Base-by-base conservation (phyloP, 768 basidiomycete species). In the Mycena maculata region DNA sequence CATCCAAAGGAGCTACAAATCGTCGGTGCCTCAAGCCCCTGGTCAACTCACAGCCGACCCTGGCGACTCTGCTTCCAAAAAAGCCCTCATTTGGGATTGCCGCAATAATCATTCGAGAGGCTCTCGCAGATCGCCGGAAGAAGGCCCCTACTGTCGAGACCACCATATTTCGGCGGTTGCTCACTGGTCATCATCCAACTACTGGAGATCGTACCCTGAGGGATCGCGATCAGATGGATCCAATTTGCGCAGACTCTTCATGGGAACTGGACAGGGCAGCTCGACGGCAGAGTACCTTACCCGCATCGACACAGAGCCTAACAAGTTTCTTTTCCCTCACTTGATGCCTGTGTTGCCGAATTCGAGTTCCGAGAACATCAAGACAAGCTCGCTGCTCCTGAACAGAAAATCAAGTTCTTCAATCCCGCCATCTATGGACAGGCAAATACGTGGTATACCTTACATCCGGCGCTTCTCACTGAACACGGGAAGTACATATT, bases 101-200 rank as follows among this genome's bases (percentile, higher is more conserved):
- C 2, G 61, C 61, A 5, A 42, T 55, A 0, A 55, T 55, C 20
- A 54, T 56, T 12, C 61, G 61, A 2, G 61, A 63, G 25, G 61
- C 61, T 2, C 33, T 63, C 20, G 8, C 49, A 11, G 4, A 48
- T 13, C 33, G 23, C 11, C 59, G 59, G 7, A 11, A 22, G 1
- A 28, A 41, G 27, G 16, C 41, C 8, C 9, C 7, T 4, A 42
- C 41, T n/a, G 9, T 6, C 5, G 41, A 42, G 6, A 42, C 41
- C 6, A 42, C 20, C 9, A 42, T 42, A 9, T 42, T 9, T n/a
- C 41, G 41, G 9, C 8, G 41, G 41, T 5, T 42, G 13, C 41
- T 42, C 16, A 18, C 5, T 5, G 41, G 41, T 4, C 5, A 42
- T 7, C 41, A 42, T 18, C 41, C 41, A 42, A n/a, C 16, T 7